phyloP scores from a whole-genome alignment of 495 filamentous ascomycete genomes.

The Cercophora samala region DNA sequence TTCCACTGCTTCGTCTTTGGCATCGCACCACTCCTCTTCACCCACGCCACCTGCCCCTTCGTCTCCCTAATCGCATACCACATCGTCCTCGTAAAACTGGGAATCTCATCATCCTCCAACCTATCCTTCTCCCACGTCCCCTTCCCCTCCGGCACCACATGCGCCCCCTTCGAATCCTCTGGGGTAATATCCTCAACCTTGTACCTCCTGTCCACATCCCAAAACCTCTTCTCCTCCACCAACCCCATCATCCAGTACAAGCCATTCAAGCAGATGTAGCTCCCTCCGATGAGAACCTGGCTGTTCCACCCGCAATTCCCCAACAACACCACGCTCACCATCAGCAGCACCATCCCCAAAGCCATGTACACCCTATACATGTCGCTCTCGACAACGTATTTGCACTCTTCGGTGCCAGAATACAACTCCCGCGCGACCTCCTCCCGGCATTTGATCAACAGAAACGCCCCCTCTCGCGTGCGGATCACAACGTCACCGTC shows the following conservation, averaged over 20 bases:
- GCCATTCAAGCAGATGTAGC: constrained; percentile 59
- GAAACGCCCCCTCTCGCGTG: constrained; percentile 58
- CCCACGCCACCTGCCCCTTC: constrained; percentile 44
- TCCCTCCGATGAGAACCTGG: constrained; percentile 55
- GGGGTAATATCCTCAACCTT: constrained; percentile 39
- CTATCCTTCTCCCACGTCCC: constrained; percentile 30
- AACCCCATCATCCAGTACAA: constrained; percentile 57
- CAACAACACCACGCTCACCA: constrained; percentile 58
- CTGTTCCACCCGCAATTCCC: constrained; percentile 59
- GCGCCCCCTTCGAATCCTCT: constrained; percentile 30
- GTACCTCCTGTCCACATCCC: constrained; percentile 50
- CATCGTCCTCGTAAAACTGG: constrained; percentile 51
- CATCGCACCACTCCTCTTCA: constrained; percentile 44
- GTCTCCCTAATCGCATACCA: constrained; percentile 58
- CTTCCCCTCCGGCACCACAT: constrained; percentile 33
- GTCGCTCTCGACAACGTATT: constrained; percentile 40
- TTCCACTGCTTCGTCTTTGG: constrained; percentile 51
- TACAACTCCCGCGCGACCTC: constrained; percentile 64
- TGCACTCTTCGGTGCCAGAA: constrained; percentile 56
- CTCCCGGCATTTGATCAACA: constrained; percentile 60
- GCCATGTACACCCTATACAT: constrained; percentile 53
- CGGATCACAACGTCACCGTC: constrained; percentile 59
- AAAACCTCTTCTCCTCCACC: constrained; percentile 45
- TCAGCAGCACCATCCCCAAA: constrained; percentile 56
- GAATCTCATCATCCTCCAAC: constrained; percentile 31